A percentile compares a stretch with the other conserved stretches of the same genome.
These are phyloP conservation scores for Selaginella tamariscina DNA, from an alignment of 75 land plant genomes.

Conservation along the genomic window DNA sequence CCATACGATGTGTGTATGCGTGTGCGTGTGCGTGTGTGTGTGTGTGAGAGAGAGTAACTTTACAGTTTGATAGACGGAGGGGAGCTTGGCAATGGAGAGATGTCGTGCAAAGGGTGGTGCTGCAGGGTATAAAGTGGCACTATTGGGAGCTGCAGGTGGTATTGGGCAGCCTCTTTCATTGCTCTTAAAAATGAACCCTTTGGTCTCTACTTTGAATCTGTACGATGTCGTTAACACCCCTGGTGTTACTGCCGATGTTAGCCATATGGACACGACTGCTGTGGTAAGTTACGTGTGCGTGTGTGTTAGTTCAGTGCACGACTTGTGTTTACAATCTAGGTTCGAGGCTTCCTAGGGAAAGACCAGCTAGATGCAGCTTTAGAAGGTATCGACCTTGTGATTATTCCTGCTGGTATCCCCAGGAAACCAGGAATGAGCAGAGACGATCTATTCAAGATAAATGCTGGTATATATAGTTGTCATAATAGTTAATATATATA, in stretches of 20 bases:
- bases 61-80: too few species aligned
- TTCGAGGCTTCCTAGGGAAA: conserved; percentile 86
- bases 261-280: conserved; percentile 94
- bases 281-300: conserved; percentile 63
- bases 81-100: conserved; percentile 7
- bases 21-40: too few species aligned
- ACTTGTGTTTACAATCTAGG: too few species aligned
- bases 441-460: conserved; percentile 93
- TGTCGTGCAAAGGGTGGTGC: conserved; percentile 18
- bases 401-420: conserved; percentile 96
- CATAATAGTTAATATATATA: too few species aligned
- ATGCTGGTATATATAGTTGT: too few species aligned
- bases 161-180: conserved; percentile 87
- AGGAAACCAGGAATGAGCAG: conserved; percentile 98
- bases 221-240: conserved; percentile 94
- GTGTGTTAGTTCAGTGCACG: too few species aligned
- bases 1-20: background rate
- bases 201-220: conserved; percentile 85
- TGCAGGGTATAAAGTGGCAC: conserved; percentile 33
- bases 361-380: conserved; percentile 64
- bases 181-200: conserved; percentile 73
- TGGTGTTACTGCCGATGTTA: conserved; percentile 88
- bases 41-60: too few species aligned
- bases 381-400: conserved; percentile 86
- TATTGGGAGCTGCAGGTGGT: conserved; percentile 89